Conservation (phyloP, 2,329 filamentous ascomycete species). For the Tetracladium maxilliforme region DNA sequence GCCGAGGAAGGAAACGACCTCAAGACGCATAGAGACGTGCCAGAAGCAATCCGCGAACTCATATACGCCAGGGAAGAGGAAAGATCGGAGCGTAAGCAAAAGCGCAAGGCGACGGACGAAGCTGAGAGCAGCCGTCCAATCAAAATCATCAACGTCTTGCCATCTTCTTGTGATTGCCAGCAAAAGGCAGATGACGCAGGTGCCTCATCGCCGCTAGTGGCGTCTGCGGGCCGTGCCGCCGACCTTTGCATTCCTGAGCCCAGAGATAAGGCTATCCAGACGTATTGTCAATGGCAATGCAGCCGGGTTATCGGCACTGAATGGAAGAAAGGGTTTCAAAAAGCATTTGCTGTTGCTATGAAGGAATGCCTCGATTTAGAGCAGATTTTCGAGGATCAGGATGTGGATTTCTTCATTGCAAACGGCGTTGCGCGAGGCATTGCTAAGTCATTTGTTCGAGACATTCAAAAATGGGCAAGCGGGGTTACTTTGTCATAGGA, state of each 20-base stretch:
- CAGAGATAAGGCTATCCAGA: conserved; percentile 9
- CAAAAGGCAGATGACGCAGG: too few relatives aligned
- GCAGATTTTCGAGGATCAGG: conserved; percentile 13
- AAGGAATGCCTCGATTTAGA: conserved; percentile 11
- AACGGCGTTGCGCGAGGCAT: conserved; percentile 13
- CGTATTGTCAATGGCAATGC: conserved; percentile 13
- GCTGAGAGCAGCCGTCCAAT: too few relatives aligned
- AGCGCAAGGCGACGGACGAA: too few relatives aligned
- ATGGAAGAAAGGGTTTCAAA: conserved; percentile 10
- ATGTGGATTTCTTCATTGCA: conserved; percentile 14
- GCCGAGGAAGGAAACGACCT: conserved; percentile 11
- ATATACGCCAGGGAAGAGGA: too few relatives aligned
- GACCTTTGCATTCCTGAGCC: conserved; percentile 11
- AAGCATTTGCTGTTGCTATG: conserved; percentile 11
- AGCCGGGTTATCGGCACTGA: conserved; percentile 8
- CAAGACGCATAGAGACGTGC: conserved; percentile 13
- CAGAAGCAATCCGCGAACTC: conserved; percentile 14
- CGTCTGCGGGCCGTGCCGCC: too few relatives aligned
- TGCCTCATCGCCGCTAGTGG: too few relatives aligned
- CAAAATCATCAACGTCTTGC: too few relatives aligned
- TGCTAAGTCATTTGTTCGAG: conserved; percentile 13
- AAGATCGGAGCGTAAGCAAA: too few relatives aligned
- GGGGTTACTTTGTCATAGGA: too few relatives aligned
- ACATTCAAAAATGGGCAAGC: conserved; percentile 13
- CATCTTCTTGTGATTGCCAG: too few relatives aligned